phyloP scores from a whole-genome alignment of 768 basidiomycete genomes.

The Tylopilus subfusipes region DNA sequence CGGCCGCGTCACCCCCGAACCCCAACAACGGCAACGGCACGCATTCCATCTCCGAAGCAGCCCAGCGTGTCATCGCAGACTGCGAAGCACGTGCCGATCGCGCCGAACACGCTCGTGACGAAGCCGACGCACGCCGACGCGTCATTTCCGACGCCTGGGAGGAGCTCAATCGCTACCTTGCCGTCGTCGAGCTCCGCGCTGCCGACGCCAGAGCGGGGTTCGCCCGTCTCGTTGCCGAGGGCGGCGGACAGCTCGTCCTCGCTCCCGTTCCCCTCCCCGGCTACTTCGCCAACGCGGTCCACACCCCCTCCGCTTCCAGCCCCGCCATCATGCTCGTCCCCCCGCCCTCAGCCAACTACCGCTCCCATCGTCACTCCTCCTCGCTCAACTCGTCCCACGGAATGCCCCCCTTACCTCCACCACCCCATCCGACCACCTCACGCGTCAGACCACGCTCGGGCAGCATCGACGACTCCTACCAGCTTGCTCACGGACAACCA shows the following conservation, averaged over 20 bases:
- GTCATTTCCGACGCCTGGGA: conserved; percentile 48
- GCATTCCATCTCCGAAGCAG: conserved; percentile 26
- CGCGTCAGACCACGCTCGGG: conserved; percentile 44
- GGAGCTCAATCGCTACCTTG: conserved; percentile 48
- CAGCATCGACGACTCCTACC: conserved; percentile 38
- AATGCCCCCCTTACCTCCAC: conserved; percentile 38
- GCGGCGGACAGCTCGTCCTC: conserved; percentile 43
- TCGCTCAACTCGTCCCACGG: conserved; percentile 29
- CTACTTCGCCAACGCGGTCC: neutral
- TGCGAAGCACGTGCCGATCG: conserved; percentile 48
- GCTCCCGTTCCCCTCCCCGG: conserved; percentile 32
- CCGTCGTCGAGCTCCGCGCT: conserved; percentile 41
- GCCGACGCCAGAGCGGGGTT: conserved; percentile 51
- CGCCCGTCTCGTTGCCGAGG: conserved; percentile 41
- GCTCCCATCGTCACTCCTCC: conserved; percentile 21
- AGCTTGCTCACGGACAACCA: conserved; percentile 37
- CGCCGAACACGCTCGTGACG: conserved; percentile 54
- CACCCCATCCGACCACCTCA: conserved; percentile 31
- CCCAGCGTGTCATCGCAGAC: conserved; percentile 39
- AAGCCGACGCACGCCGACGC: conserved; percentile 46
- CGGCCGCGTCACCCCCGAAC: too few species aligned
- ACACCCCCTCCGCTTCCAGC: conserved; percentile 20
- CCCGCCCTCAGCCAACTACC: conserved; percentile 15
- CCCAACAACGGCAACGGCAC: conserved; percentile 10
- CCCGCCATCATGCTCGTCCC: conserved; percentile 30